phyloP scores from a whole-genome alignment of 176 grass and related monocot species.

The Avena sativa region DNA sequence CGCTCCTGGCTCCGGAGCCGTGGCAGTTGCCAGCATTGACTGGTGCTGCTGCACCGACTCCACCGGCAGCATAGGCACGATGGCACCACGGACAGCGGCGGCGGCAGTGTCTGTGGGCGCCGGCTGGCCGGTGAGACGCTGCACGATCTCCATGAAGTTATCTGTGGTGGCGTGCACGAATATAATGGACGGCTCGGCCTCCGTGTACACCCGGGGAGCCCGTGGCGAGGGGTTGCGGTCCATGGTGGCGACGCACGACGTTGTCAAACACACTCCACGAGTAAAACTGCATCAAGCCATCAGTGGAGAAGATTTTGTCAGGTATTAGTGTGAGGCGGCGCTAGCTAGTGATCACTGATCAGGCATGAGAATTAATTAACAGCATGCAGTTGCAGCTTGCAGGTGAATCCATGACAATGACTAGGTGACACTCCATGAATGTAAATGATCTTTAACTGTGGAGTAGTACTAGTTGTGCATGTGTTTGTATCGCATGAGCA shows the following conservation, averaged over 20 bases:
- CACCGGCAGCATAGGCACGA: too few species aligned
- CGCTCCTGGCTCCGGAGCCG: background rate
- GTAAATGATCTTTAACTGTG: too few species aligned
- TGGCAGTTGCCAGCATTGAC: background rate
- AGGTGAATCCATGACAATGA: background rate
- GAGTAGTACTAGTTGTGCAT: too few species aligned
- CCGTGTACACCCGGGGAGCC: background rate
- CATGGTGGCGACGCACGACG: slow-evolving; percentile 8
- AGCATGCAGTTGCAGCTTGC: background rate
- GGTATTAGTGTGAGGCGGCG: background rate
- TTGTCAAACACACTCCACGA: background rate
- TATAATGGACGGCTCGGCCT: background rate
- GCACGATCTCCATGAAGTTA: slow-evolving; percentile 55
- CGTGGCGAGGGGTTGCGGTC: slow-evolving; percentile 10
- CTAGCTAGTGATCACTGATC: background rate
- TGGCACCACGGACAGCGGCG: background rate
- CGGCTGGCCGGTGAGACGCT: slow-evolving; percentile 41
- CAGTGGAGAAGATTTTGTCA: background rate
- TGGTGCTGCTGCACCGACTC: too few species aligned
- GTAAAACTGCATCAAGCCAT: background rate
- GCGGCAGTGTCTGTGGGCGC: background rate
- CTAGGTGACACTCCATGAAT: background rate
- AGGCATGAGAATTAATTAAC: background rate
- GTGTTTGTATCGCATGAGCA: too few species aligned
- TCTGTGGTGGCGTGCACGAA: background rate